Conservation (phyloP, 768 basidiomycete species). For the Fomitopsis pulvina region DNA sequence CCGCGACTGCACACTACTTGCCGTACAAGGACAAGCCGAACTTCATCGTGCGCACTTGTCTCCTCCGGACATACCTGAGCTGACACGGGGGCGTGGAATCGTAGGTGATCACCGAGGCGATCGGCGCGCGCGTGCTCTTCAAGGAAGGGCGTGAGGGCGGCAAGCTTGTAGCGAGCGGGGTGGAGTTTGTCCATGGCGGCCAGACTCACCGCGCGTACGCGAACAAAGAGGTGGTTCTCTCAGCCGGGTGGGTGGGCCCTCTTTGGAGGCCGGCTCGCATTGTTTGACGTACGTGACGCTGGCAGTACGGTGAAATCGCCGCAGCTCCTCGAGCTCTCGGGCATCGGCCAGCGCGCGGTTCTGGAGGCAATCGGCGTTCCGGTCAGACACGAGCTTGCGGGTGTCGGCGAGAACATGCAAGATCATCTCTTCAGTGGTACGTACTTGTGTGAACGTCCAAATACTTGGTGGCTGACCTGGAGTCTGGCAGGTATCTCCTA, state of each 20-base stretch:
- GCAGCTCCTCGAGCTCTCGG: constrained; percentile 43
- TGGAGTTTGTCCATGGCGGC: constrained; percentile 27
- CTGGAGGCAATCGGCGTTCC: constrained; percentile 29
- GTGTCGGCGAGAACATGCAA: constrained; percentile 44
- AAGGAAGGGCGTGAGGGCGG: constrained; percentile 1
- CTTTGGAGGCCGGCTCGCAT: neutral
- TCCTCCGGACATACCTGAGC: no score
- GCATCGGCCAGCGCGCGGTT: constrained; percentile 34
- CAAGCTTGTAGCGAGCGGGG: constrained; percentile 26
- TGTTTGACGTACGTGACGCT: neutral
- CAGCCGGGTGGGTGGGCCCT: constrained; percentile 22
- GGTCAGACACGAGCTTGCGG: constrained; percentile 33
- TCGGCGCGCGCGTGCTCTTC: constrained; percentile 12
- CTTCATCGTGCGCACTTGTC: constrained; percentile 1
- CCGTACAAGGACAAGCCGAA: neutral
- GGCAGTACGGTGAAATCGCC: constrained; percentile 32
- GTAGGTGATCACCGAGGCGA: constrained; percentile 21
- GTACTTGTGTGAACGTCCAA: neutral
- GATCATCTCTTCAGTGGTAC: constrained; percentile 27
- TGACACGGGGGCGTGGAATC: constrained; percentile 13
- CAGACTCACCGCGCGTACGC: constrained; percentile 26
- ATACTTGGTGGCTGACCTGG: neutral
- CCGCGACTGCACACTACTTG: constrained; percentile 10
- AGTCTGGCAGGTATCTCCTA: neutral
- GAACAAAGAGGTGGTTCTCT: constrained; percentile 37